Evolutionary conservation across 1,284 basidiomycete genomes (phyloP).

Genomic region (Papiliotrema terrestris): DNA sequence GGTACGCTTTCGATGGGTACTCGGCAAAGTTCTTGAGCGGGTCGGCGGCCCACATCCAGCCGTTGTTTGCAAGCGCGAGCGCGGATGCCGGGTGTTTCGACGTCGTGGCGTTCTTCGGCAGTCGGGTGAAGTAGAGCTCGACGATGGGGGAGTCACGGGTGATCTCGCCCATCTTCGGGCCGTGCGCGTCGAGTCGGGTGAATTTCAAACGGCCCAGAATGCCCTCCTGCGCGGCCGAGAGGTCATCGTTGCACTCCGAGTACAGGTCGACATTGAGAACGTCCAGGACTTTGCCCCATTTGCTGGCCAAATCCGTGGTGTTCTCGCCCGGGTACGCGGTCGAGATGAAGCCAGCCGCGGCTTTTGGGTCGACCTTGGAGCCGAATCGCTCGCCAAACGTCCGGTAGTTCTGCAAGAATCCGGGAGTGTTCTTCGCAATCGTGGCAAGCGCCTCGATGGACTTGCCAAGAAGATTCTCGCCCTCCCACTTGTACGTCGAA

Average conservation of each 20-base stretch:
- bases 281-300: conserved; percentile 74
- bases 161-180: conserved; percentile 80
- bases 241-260: conserved; percentile 77
- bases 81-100: conserved; percentile 62
- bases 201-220: conserved; percentile 75
- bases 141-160: conserved; percentile 73
- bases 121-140: conserved; percentile 84
- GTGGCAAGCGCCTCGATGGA: conserved; percentile 65
- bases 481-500: conserved; percentile 53
- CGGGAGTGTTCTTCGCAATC: conserved; percentile 55
- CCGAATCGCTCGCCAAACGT: conserved; percentile 65
- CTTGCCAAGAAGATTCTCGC: conserved; percentile 50
- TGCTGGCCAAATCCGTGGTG: conserved; percentile 55
- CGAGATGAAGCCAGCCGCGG: conserved; percentile 65
- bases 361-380: conserved; percentile 63
- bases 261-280: conserved; percentile 84
- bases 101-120: conserved; percentile 56
- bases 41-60: conserved; percentile 98
- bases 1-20: conserved; percentile 91
- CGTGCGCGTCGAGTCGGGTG: conserved; percentile 72
- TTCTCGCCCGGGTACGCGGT: conserved; percentile 54
- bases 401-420: conserved; percentile 59
- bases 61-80: conserved; percentile 91
- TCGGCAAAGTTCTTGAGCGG: conserved; percentile 92
- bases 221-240: conserved; percentile 66